Conservation (phyloP, 2,329 filamentous ascomycete genomes). For the Nakataea oryzae region DNA sequence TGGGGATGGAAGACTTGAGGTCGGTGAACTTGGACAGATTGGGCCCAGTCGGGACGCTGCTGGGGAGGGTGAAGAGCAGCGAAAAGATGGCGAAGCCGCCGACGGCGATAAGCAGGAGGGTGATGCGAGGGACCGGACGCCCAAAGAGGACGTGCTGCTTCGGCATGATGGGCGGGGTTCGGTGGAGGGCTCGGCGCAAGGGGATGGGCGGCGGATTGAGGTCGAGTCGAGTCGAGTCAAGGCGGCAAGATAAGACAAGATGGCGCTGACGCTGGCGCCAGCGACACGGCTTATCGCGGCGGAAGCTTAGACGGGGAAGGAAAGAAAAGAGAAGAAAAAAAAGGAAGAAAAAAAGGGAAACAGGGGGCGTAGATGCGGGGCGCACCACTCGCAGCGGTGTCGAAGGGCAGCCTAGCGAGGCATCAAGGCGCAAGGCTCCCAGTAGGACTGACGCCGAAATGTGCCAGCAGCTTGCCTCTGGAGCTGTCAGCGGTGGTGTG, state of each 20-base stretch:
- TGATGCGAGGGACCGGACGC: slow-evolving; percentile 38
- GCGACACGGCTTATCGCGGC: no score
- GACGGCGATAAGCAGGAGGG: slow-evolving; percentile 37
- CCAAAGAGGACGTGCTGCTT: slow-evolving; percentile 35
- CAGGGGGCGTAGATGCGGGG: background rate
- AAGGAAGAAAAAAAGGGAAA: background rate
- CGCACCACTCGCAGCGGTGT: no score
- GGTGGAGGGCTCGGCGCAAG: background rate
- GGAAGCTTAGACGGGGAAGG: no score
- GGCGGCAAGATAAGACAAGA: background rate
- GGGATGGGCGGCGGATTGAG: background rate
- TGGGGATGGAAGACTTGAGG: slow-evolving; percentile 37
- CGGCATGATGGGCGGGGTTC: slow-evolving; percentile 25
- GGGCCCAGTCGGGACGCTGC: slow-evolving; percentile 33
- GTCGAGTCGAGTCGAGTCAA: no score
- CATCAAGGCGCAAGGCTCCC: background rate
- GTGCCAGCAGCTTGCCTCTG: background rate
- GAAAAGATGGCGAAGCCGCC: slow-evolving; percentile 42
- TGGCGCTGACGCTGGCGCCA: background rate
- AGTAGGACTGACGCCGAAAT: background rate
- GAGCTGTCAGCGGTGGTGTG: background rate
- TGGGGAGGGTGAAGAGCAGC: slow-evolving; percentile 40
- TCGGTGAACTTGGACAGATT: slow-evolving; percentile 38
- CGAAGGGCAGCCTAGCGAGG: background rate
- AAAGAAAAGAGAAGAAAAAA: background rate